Conservation (phyloP, 345 rosid species). For the Eutrema yunnanense region DNA sequence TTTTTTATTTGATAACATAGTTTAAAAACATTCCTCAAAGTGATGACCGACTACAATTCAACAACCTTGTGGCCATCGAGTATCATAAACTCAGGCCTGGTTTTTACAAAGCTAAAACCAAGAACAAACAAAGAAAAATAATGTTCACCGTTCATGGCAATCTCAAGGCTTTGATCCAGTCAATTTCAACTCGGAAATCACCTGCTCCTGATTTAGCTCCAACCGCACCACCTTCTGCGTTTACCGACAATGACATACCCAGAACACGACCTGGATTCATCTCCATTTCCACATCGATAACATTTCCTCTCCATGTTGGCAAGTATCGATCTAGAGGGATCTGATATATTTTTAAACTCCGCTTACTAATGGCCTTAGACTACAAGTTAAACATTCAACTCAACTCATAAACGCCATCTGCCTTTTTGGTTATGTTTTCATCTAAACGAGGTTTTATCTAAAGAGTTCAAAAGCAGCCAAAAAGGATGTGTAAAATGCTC, state of each 20-base stretch:
- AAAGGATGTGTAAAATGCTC: neutral
- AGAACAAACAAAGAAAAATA: constrained; percentile 3
- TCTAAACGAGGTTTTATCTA: neutral
- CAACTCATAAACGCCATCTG: neutral
- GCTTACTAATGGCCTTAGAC: neutral
- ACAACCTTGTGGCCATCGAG: neutral
- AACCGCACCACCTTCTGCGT: constrained; percentile 74
- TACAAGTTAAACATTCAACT: neutral
- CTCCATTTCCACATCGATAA: constrained; percentile 72
- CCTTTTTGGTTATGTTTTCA: neutral
- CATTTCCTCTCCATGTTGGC: constrained; percentile 96
- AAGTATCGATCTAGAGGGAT: constrained; percentile 70
- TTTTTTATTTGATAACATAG: neutral
- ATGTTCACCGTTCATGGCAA: constrained; percentile 18
- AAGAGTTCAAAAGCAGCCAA: neutral
- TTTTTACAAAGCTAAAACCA: constrained; percentile 7
- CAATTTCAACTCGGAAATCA: constrained; percentile 73
- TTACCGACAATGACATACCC: constrained; percentile 83
- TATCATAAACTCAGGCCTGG: constrained; percentile 13
- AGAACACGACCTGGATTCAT: constrained; percentile 85
- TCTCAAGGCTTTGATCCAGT: constrained; percentile 79
- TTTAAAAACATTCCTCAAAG: neutral
- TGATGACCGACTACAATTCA: neutral
- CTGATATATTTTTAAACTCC: constrained; percentile 33
- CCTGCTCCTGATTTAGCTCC: constrained; percentile 83